A percentile compares a stretch with the other conserved stretches of the same genome.
Evolutionary conservation across 495 filamentous ascomycete species (phyloP).

Genomic region (Neurospora sp.): DNA sequence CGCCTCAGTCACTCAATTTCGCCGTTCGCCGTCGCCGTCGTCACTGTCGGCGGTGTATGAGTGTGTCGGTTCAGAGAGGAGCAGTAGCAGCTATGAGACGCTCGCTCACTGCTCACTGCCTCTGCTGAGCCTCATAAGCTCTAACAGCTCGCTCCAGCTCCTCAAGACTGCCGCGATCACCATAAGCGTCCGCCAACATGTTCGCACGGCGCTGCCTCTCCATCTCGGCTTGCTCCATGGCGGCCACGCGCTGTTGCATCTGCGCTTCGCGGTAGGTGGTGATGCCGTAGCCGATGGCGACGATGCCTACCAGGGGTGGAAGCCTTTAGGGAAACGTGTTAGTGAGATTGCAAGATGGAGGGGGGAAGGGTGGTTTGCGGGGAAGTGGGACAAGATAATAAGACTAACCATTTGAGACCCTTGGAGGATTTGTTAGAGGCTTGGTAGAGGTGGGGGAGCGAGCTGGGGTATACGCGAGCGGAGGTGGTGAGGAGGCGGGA

Average conservation of each 20-base stretch:
- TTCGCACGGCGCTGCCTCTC: constrained; percentile 15
- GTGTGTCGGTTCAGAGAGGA: neutral
- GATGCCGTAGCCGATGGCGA: constrained; percentile 33
- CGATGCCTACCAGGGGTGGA: constrained; percentile 28
- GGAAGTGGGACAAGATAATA: neutral
- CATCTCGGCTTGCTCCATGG: constrained; percentile 13
- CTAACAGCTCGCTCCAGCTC: constrained; percentile 50
- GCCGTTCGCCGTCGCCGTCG: neutral
- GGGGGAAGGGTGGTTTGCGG: neutral
- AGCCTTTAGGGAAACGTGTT: constrained; percentile 16
- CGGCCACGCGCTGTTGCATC: constrained; percentile 13
- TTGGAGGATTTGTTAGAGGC: constrained; percentile 12
- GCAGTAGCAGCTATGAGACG: neutral
- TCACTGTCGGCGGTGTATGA: neutral
- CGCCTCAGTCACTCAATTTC: neutral
- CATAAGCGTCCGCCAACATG: constrained; percentile 45
- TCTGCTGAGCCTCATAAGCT: constrained; percentile 35
- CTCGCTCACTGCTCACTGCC: neutral
- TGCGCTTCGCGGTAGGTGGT: constrained; percentile 23
- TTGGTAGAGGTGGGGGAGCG: constrained; percentile 31
- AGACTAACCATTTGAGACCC: constrained; percentile 27
- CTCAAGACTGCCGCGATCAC: constrained; percentile 45
- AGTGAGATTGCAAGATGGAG: neutral
- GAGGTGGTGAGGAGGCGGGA: constrained; percentile 26
- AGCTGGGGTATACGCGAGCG: constrained; percentile 32